A percentile compares a stretch with the other conserved stretches of the same genome.
phyloP scores from a whole-genome alignment of 305 asterid species.

The Ajuga reptans region DNA sequence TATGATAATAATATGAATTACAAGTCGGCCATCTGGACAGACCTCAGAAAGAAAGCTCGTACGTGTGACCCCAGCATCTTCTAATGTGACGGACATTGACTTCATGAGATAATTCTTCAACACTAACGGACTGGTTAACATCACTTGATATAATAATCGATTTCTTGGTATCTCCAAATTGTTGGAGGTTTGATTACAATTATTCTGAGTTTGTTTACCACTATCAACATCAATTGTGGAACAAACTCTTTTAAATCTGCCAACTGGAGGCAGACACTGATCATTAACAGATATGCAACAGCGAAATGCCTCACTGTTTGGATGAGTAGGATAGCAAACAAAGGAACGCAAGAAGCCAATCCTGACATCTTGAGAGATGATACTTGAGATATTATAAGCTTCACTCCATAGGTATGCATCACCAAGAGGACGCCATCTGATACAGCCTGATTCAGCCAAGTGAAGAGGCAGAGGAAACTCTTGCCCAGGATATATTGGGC shows the following conservation, averaged over 20 bases:
- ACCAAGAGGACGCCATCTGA: constrained; percentile 94
- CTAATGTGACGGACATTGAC: constrained; percentile 61
- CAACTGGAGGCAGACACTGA: constrained; percentile 59
- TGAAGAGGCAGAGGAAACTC: constrained; percentile 97
- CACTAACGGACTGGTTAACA: constrained; percentile 67
- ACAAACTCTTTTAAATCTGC: constrained; percentile 37
- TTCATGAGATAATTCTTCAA: constrained; percentile 77
- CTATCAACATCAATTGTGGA: constrained; percentile 30
- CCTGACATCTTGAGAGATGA: constrained; percentile 68
- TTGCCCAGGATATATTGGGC: constrained; percentile 86
- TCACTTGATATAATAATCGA: constrained; percentile 58
- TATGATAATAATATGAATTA: background rate
- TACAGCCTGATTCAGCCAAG: constrained; percentile 86
- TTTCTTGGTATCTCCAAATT: constrained; percentile 44
- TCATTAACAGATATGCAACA: constrained; percentile 72
- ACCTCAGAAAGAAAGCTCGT: constrained; percentile 72
- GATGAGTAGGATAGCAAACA: constrained; percentile 94
- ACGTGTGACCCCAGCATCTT: constrained; percentile 67
- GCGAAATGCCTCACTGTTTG: constrained; percentile 90
- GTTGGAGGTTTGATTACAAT: constrained; percentile 28
- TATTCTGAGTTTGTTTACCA: constrained; percentile 30
- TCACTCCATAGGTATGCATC: constrained; percentile 89
- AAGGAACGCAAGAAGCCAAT: constrained; percentile 69
- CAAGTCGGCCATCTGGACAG: constrained; percentile 21
- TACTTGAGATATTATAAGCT: constrained; percentile 72